phyloP scores from a whole-genome alignment of 1,139 yeast species.

The Blastobotrys illinoisensis region DNA sequence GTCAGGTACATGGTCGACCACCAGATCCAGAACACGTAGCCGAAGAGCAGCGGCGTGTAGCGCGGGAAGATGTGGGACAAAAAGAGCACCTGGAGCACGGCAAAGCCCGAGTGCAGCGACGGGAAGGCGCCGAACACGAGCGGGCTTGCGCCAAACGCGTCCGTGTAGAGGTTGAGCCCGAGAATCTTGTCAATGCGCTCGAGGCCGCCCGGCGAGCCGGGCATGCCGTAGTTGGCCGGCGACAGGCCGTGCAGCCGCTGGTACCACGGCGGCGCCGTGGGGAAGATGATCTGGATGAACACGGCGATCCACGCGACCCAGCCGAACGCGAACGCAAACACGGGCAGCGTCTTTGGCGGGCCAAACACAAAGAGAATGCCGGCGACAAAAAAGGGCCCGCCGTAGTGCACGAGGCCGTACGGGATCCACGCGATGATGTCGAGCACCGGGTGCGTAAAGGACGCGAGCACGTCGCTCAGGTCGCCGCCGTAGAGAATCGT shows the following conservation, averaged over 20 bases:
- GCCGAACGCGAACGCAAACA: slow-evolving; percentile 95
- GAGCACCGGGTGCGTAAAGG: slow-evolving; percentile 57
- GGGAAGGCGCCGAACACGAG: slow-evolving; percentile 98
- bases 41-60: slow-evolving; percentile 55
- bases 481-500: slow-evolving; percentile 93
- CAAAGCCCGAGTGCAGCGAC: slow-evolving; percentile 88
- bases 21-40: slow-evolving; percentile 89
- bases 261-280: slow-evolving; percentile 99
- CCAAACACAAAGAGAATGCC: slow-evolving; percentile 75
- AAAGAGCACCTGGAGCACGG: slow-evolving; percentile 88
- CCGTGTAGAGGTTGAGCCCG: slow-evolving; percentile 82
- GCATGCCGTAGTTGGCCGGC: slow-evolving; percentile 89
- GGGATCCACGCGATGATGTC: slow-evolving; percentile 96
- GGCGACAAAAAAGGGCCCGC: slow-evolving; percentile 85
- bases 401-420: slow-evolving; percentile 85
- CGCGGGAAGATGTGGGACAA: slow-evolving; percentile 76
- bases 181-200: slow-evolving; percentile 78
- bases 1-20: slow-evolving; percentile 98
- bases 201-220: slow-evolving; percentile 95
- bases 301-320: slow-evolving; percentile 91
- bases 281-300: slow-evolving; percentile 70
- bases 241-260: slow-evolving; percentile 76
- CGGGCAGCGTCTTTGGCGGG: slow-evolving; percentile 83
- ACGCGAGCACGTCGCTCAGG: slow-evolving; percentile 78
- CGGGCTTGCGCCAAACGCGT: slow-evolving; percentile 80